Conservation (phyloP, 352 stramenopile genomes). For the Globisporangium splendens region DNA sequence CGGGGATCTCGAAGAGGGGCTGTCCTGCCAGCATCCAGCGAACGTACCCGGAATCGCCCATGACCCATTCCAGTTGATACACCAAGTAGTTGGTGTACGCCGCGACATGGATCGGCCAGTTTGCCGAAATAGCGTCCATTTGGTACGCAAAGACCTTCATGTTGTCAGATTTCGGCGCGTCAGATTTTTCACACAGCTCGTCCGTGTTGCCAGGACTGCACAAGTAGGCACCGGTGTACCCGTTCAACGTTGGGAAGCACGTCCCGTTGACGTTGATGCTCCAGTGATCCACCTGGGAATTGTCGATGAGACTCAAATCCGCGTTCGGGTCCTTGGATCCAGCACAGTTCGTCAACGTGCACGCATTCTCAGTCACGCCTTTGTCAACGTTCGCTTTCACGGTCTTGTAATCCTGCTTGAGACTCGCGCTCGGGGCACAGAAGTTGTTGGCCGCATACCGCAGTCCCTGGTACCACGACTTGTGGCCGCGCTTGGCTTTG, state of each 20-base stretch:
- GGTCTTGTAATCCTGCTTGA: slow-evolving; percentile 32
- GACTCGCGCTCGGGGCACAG: slow-evolving; percentile 19
- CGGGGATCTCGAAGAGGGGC: slow-evolving; percentile 80
- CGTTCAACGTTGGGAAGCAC: slow-evolving; percentile 59
- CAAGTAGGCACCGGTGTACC: slow-evolving; percentile 53
- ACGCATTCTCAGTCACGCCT: slow-evolving; percentile 50
- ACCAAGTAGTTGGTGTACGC: slow-evolving; percentile 58
- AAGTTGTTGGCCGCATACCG: slow-evolving; percentile 60
- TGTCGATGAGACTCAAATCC: slow-evolving; percentile 39
- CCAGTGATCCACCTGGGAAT: slow-evolving; percentile 30
- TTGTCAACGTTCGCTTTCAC: slow-evolving; percentile 31
- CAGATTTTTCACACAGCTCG: slow-evolving; percentile 19
- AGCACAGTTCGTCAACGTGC: slow-evolving; percentile 32
- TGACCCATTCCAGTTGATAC: slow-evolving; percentile 32
- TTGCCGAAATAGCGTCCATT: slow-evolving; percentile 92
- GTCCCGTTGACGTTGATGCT: slow-evolving; percentile 59
- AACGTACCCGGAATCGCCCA: slow-evolving; percentile 31
- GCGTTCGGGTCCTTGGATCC: slow-evolving; percentile 50
- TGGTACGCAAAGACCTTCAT: slow-evolving; percentile 64
- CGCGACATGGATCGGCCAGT: slow-evolving; percentile 70
- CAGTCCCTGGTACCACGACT: slow-evolving; percentile 69
- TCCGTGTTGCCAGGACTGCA: slow-evolving; percentile 51
- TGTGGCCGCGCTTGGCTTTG: slow-evolving; percentile 43
- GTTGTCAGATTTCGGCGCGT: slow-evolving; percentile 18
- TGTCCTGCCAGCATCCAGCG: slow-evolving; percentile 64